phyloP scores from a whole-genome alignment of 495 filamentous ascomycete species.

The Eremomyces bilateralis region DNA sequence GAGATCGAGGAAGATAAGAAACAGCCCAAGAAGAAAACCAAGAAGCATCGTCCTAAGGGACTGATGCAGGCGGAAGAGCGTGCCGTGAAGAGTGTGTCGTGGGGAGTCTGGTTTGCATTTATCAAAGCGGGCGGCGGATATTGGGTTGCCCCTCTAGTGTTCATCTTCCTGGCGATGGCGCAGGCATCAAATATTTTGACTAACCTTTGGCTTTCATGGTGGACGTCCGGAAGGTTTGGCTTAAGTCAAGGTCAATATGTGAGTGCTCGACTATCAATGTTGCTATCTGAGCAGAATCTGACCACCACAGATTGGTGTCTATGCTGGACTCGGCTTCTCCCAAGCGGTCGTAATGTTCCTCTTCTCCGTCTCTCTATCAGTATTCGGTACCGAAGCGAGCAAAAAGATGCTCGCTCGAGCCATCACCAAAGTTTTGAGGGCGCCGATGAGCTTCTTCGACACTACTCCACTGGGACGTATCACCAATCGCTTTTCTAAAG shows the following conservation, averaged over 20 bases:
- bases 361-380: conserved; percentile 43
- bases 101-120: conserved; percentile 66
- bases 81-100: conserved; percentile 58
- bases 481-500: conserved; percentile 89
- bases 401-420: conserved; percentile 70
- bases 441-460: conserved; percentile 95
- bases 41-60: conserved; percentile 30
- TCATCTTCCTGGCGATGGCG: conserved; percentile 42
- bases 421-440: conserved; percentile 57
- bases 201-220: conserved; percentile 81
- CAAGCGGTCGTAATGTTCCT: conserved; percentile 67
- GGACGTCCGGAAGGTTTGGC: conserved; percentile 56
- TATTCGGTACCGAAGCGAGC: conserved; percentile 59
- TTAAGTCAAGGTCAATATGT: conserved; percentile 43
- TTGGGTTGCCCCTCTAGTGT: conserved; percentile 40
- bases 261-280: conserved; percentile 9
- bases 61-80: conserved; percentile 88
- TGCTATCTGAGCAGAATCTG: conserved; percentile 2
- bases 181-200: conserved; percentile 74
- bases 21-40: conserved; percentile 28
- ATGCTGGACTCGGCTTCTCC: conserved; percentile 47
- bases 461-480: conserved; percentile 92
- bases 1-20: conserved; percentile 21
- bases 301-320: conserved; percentile 45
- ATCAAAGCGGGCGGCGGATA: conserved; percentile 56